Conservation (phyloP, 805 yeast genomes). For the Yamadazyma insecticola region DNA sequence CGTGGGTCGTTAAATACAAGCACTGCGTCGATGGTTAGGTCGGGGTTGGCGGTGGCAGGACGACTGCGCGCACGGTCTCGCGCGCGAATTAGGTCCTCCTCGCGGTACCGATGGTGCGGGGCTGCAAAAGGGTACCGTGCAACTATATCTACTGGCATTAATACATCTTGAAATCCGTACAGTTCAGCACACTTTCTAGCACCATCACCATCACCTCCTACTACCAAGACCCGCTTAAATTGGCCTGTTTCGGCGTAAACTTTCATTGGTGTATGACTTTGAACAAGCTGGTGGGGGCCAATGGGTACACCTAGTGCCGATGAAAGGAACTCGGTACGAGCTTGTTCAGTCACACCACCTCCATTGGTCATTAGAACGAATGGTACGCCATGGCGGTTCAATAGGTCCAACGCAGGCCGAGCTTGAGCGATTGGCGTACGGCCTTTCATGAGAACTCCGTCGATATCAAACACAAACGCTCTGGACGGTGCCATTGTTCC, state of each 20-base stretch:
- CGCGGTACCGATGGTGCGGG: conserved; percentile 60
- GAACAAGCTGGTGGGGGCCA: conserved; percentile 63
- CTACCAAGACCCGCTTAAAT: conserved; percentile 63
- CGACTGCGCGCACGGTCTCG: no score
- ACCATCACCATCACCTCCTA: conserved; percentile 74
- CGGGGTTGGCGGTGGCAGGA: conserved; percentile 2
- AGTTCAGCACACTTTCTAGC: conserved; percentile 68
- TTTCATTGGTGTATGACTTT: conserved; percentile 65
- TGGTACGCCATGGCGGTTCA: conserved; percentile 58
- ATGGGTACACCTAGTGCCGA: no score
- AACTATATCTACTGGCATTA: conserved; percentile 70
- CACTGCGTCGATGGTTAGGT: conserved; percentile 67
- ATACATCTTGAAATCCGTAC: conserved; percentile 76
- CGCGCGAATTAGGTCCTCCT: conserved; percentile 45
- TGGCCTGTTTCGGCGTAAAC: conserved; percentile 2
- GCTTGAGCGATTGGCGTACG: conserved; percentile 63
- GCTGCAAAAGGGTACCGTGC: conserved; percentile 53
- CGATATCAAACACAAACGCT: conserved; percentile 51
- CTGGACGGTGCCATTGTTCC: no score
- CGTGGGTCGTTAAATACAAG: conserved; percentile 86
- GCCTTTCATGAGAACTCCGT: conserved; percentile 84
- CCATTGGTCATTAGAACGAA: conserved; percentile 87
- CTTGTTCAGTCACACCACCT: conserved; percentile 70
- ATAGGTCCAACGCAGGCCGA: conserved; percentile 48
- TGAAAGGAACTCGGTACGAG: conserved; percentile 38